Evolutionary conservation across 257 asterid species (phyloP), one percentile per base, ranked within the genome.

Genomic region (Solanum chmielewskii): DNA sequence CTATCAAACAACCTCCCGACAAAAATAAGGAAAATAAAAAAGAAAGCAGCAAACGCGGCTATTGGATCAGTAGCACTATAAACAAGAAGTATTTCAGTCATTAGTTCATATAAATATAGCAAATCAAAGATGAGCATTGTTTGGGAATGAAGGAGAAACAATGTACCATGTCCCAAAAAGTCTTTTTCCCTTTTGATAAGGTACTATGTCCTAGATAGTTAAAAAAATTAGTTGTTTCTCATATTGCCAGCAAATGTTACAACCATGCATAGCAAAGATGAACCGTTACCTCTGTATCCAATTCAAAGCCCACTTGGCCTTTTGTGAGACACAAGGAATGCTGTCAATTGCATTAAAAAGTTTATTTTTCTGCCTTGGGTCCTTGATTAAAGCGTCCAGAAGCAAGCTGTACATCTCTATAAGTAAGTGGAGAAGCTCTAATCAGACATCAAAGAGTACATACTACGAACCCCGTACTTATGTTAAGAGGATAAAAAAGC

Each of bases 331-430:
- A 68, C 98, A 94, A 49, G 98, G 92, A 89, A 95, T 91, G 59
- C 88, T 93, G 83, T 94, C 95, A 7, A 94, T 77, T 37, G 98
- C 96, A 81, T 94, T 94, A 71, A 94, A 95, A 89, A 95, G 87
- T 85, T 91, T 88, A 89, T 88, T 76, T 90, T 93, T 95, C 93
- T 93, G 94, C 78, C 80, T 90, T 1, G 98, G 88, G 88, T 95
- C 98, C 89, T 94, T 94, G 87, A 95, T 93, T 86, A 91, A 95
- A 29, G 98, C 93, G 88, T 94, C 98, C 93, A 95, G 81, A 84
- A 95, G 98, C 91, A 94, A 93, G 93, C 97, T 93, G 92, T 95
- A 94, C 96, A 95, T 95, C 92, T 95, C 98, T 94, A 86, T 60
- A 64, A 39, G 81, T 20, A 64, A 39, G 84, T n/a, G 44, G 66